These are phyloP conservation scores for Phellopilus nigrolimitatus DNA, from an alignment of 1,284 basidiomycete species.

Conservation along the genomic window DNA sequence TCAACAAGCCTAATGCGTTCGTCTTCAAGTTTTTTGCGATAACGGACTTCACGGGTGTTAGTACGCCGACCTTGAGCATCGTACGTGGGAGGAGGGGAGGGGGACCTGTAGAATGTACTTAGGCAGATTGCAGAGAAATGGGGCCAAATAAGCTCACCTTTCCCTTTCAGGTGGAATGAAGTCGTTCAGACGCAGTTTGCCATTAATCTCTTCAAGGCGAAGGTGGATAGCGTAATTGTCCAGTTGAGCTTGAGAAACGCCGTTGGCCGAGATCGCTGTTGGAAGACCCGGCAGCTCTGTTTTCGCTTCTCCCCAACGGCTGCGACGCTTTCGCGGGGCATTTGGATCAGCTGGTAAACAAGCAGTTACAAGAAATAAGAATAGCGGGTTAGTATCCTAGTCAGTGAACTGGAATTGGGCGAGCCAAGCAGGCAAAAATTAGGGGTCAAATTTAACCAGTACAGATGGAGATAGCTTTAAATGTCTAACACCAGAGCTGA, in stretches of 20 bases:
- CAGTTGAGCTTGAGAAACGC: slow-evolving; percentile 87
- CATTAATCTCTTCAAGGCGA: slow-evolving; percentile 94
- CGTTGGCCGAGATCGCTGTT: slow-evolving; percentile 86
- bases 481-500: background rate
- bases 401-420: slow-evolving; percentile 7
- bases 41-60: slow-evolving; percentile 97
- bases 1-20: slow-evolving; percentile 94
- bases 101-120: slow-evolving; percentile 57
- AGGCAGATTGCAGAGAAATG: slow-evolving; percentile 1
- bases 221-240: slow-evolving; percentile 95
- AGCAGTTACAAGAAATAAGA: slow-evolving; percentile 36
- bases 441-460: background rate
- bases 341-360: slow-evolving; percentile 65
- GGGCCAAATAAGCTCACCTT: slow-evolving; percentile 44
- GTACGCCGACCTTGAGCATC: slow-evolving; percentile 95
- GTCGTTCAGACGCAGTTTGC: slow-evolving; percentile 90
- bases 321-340: slow-evolving; percentile 86
- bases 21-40: slow-evolving; percentile 96
- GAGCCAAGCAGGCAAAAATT: no score
- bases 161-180: slow-evolving; percentile 95
- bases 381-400: slow-evolving; percentile 51
- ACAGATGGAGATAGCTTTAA: background rate
- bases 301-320: slow-evolving; percentile 92
- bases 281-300: slow-evolving; percentile 86
- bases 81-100: slow-evolving; percentile 96